A percentile compares a stretch with the other conserved stretches of the same genome.
These are phyloP conservation scores for Thinopyrum obtusiflorum DNA, from an alignment of 202 grass and related monocot species.

Conservation along the genomic window DNA sequence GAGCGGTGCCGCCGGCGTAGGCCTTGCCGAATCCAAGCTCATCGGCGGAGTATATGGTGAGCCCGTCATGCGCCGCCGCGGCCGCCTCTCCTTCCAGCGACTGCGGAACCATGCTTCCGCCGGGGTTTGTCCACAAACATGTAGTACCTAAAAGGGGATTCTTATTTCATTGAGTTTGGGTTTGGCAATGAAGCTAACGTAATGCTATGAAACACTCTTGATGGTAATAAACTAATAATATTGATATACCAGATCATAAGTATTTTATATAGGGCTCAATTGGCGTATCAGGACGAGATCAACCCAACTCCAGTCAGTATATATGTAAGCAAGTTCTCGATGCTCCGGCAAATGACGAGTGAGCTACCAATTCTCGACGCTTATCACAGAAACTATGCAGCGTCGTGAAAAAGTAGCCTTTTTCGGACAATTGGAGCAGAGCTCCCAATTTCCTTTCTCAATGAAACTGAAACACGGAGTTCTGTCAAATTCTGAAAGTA, in stretches of 20 bases:
- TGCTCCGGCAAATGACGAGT: background rate
- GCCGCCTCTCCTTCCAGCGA: constrained; percentile 27
- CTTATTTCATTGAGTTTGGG: background rate
- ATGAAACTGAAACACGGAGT: no score
- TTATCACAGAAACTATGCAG: no score
- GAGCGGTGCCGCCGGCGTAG: constrained; percentile 54
- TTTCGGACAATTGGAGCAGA: no score
- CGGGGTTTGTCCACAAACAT: no score
- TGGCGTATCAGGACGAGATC: background rate
- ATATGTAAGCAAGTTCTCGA: background rate
- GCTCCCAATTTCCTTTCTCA: no score
- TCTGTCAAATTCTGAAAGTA: no score
- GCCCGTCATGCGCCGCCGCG: constrained; percentile 58
- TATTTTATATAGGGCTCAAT: background rate
- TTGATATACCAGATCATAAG: background rate
- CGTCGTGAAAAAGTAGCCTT: background rate
- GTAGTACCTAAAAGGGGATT: background rate
- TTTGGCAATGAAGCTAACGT: background rate
- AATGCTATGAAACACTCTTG: background rate
- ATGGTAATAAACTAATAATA: background rate
- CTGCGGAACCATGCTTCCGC: no score
- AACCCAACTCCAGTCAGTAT: background rate
- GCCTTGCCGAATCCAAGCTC: constrained; percentile 77
- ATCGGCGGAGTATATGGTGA: constrained; percentile 63
- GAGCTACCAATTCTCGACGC: no score